A percentile compares a stretch with the other conserved stretches of the same genome.
phyloP scores from a whole-genome alignment of 202 grass and related monocot genomes.

The Zizania palustris region DNA sequence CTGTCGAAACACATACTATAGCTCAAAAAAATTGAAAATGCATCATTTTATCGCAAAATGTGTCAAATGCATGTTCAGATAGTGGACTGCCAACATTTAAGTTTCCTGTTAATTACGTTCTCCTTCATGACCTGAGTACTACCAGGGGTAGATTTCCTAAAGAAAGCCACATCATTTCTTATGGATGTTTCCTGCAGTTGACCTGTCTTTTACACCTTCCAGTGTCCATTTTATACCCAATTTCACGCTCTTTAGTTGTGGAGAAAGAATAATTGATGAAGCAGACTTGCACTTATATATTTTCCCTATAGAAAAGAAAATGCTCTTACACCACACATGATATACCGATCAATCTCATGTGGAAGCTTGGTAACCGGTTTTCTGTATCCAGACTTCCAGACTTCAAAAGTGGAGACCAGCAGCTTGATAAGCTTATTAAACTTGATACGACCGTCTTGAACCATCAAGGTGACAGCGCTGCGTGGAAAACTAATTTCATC shows the following conservation, averaged over 20 bases:
- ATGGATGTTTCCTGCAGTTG: not conserved
- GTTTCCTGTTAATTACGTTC: not conserved
- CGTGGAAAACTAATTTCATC: not conserved
- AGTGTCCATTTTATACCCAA: not conserved
- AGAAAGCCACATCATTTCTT: not conserved
- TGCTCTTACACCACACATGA: slow-evolving; percentile 17
- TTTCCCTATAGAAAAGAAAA: slow-evolving; percentile 9
- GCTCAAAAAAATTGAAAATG: not conserved
- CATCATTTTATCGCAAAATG: not conserved
- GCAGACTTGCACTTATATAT: not conserved
- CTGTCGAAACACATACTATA: not conserved
- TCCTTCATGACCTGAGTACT: no score
- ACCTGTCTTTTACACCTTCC: not conserved
- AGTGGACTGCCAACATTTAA: not conserved
- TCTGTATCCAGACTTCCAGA: slow-evolving; percentile 15
- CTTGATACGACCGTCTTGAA: not conserved
- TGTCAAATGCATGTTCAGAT: not conserved
- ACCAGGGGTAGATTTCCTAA: not conserved
- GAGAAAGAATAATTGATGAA: not conserved
- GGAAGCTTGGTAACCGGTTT: slow-evolving; percentile 29
- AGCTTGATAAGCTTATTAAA: not conserved
- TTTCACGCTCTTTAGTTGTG: slow-evolving; percentile 17
- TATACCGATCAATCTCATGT: slow-evolving; percentile 12
- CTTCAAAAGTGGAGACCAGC: not conserved
- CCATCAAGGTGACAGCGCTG: slow-evolving; percentile 26